Conservation (phyloP, 257 asterid genomes). For the Euphrasia confusa region DNA sequence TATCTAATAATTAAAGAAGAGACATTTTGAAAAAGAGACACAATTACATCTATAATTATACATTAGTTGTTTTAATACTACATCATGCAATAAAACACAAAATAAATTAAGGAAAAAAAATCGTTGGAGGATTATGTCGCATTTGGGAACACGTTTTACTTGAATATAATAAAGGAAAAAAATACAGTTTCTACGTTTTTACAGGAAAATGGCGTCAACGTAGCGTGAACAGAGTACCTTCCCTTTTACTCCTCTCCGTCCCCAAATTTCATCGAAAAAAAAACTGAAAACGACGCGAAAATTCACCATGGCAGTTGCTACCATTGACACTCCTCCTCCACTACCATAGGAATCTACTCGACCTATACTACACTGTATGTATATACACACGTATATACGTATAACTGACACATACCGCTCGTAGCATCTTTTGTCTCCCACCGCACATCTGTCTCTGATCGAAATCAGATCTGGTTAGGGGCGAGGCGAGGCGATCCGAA, state of each 20-base stretch:
- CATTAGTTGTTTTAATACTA: too few relatives aligned
- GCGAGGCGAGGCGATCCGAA: conserved; percentile 22
- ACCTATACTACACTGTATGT: background rate
- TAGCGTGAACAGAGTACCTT: conserved; percentile 1
- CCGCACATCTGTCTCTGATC: conserved; percentile 22
- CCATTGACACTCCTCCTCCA: conserved; percentile 12
- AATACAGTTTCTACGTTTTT: background rate
- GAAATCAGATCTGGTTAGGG: conserved; percentile 38
- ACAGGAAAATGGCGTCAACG: background rate
- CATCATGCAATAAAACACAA: too few relatives aligned
- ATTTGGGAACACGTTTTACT: too few relatives aligned
- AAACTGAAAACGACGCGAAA: conserved; percentile 3
- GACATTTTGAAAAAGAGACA: too few relatives aligned
- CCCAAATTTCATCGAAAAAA: background rate
- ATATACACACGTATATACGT: conserved; percentile 1
- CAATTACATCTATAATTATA: too few relatives aligned
- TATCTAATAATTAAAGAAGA: too few relatives aligned
- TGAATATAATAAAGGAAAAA: background rate
- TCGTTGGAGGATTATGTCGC: too few relatives aligned
- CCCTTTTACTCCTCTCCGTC: background rate
- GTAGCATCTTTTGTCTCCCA: background rate
- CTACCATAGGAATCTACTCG: background rate
- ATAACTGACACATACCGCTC: conserved; percentile 9
- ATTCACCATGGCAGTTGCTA: conserved; percentile 21
- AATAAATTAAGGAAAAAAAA: too few relatives aligned